Evolutionary conservation across 768 basidiomycete genomes (phyloP).

Genomic region (Suillus decipiens): DNA sequence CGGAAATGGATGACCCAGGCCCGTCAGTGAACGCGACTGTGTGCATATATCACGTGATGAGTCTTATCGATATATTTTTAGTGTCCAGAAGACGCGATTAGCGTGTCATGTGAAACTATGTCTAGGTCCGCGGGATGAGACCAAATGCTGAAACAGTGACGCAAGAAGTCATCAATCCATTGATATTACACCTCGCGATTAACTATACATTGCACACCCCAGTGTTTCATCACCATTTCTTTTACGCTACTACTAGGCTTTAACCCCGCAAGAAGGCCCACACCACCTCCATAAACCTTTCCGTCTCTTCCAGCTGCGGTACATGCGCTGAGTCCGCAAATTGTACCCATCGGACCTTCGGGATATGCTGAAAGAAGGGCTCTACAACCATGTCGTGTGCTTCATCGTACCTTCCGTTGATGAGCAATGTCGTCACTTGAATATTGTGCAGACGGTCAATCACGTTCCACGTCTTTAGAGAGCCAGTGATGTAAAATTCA

Average conservation of each 20-base stretch:
- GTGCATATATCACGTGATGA: background rate
- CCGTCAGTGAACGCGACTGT: background rate
- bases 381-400: slow-evolving; percentile 35
- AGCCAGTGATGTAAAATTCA: slow-evolving; percentile 36
- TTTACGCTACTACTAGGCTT: background rate
- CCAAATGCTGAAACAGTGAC: background rate
- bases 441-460: slow-evolving; percentile 36
- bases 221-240: background rate
- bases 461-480: slow-evolving; percentile 38
- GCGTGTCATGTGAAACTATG: background rate
- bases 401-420: slow-evolving; percentile 40
- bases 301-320: slow-evolving; percentile 39
- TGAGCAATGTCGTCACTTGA: slow-evolving; percentile 33
- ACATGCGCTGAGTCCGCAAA: slow-evolving; percentile 40
- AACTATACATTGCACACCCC: background rate
- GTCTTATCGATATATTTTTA: background rate
- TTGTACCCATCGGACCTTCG: slow-evolving; percentile 38
- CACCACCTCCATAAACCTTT: slow-evolving; percentile 34
- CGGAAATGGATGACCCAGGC: background rate
- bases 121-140: background rate
- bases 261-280: slow-evolving; percentile 28
- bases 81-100: background rate
- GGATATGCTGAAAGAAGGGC: slow-evolving; percentile 36
- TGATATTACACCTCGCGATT: background rate
- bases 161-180: background rate